A percentile compares a stretch with the other conserved stretches of the same genome.
phyloP scores from a whole-genome alignment of 768 basidiomycete genomes.

The Tephrocybe sp. region DNA sequence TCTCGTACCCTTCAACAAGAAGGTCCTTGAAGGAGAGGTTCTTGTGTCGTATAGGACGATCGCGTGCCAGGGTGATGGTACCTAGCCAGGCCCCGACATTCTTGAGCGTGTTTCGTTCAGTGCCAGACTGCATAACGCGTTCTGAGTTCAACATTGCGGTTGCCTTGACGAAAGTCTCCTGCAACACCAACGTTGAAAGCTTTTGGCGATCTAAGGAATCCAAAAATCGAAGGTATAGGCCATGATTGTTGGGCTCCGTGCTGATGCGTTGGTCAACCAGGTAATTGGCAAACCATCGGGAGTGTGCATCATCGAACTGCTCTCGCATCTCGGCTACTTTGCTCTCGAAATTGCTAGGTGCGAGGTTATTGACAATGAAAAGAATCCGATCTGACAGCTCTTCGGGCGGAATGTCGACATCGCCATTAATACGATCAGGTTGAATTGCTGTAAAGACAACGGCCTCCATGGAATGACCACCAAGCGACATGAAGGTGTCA shows the following conservation, averaged over 20 bases:
- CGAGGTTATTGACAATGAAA: constrained; percentile 98
- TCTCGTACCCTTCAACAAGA: constrained; percentile 94
- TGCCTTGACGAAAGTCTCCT: constrained; percentile 91
- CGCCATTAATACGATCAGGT: constrained; percentile 62
- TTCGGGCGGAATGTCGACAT: constrained; percentile 71
- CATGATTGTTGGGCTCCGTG: constrained; percentile 96
- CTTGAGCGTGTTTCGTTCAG: constrained; percentile 86
- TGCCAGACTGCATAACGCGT: constrained; percentile 77
- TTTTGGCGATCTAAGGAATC: constrained; percentile 71
- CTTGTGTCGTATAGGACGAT: constrained; percentile 89
- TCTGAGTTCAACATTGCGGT: constrained; percentile 87
- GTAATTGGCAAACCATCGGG: constrained; percentile 97
- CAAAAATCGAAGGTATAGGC: constrained; percentile 90
- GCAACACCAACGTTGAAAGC: constrained; percentile 77
- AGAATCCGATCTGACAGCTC: constrained; percentile 90
- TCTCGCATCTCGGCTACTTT: constrained; percentile 87
- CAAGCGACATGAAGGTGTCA: constrained; percentile 30
- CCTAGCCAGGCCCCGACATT: constrained; percentile 96
- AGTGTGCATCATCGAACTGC: constrained; percentile 78
- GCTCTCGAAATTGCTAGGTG: constrained; percentile 86
- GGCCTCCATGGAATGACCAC: constrained; percentile 33
- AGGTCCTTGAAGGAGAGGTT: constrained; percentile 97
- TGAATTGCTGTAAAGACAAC: constrained; percentile 75
- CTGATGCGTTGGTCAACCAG: constrained; percentile 94
- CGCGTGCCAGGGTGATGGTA: constrained; percentile 86